These are phyloP conservation scores for Leccinum pellstonianum DNA, from an alignment of 768 basidiomycete genomes.

Conservation along the genomic window DNA sequence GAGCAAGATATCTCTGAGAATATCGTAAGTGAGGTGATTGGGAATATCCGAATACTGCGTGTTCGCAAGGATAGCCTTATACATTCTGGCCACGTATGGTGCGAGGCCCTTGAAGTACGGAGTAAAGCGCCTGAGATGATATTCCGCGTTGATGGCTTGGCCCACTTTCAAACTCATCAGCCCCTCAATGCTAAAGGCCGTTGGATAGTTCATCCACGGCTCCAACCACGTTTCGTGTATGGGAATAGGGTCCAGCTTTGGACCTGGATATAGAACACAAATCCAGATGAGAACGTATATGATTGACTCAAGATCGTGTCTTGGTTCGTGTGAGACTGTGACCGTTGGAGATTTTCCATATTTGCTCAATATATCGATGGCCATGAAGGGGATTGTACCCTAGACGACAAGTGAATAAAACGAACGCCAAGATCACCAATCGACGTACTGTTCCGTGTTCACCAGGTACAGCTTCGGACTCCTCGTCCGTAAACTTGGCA, in stretches of 20 bases:
- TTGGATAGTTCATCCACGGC: background rate
- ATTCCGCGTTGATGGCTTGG: background rate
- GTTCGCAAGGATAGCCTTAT: background rate
- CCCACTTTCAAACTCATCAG: background rate
- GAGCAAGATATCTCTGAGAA: background rate
- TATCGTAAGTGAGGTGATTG: background rate
- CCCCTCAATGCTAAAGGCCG: background rate
- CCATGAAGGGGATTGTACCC: constrained; percentile 9
- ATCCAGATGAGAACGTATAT: background rate
- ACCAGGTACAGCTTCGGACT: background rate
- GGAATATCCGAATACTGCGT: too few relatives aligned
- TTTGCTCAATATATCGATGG: background rate
- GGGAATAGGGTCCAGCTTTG: background rate
- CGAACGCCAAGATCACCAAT: too few relatives aligned
- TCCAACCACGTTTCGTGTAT: background rate
- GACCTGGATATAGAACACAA: background rate
- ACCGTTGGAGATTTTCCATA: background rate
- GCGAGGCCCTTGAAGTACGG: background rate
- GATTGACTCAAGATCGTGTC: background rate
- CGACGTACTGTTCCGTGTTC: background rate
- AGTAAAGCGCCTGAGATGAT: background rate
- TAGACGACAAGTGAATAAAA: background rate
- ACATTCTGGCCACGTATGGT: background rate
- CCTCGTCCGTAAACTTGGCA: background rate
- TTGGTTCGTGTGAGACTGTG: background rate